Conservation (phyloP, 169 alveolate species). For the Fabrea salina region DNA sequence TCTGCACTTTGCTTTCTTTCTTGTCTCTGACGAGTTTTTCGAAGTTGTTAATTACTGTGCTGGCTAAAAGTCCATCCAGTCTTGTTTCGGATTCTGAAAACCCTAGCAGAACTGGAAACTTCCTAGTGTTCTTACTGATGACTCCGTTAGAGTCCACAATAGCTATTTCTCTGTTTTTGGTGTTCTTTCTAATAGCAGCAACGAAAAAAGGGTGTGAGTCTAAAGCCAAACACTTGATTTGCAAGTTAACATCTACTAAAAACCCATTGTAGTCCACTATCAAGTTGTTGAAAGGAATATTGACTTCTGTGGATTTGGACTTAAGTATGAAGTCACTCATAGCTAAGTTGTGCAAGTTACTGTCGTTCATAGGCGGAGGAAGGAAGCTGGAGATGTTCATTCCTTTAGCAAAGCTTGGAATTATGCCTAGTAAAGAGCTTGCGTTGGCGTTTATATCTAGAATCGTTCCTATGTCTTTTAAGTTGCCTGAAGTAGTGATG, state of each 20-base stretch:
- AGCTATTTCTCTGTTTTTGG: neutral
- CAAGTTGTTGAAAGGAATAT: neutral
- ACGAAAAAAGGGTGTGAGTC: neutral
- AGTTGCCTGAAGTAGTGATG: neutral
- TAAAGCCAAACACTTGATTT: conserved; percentile 1
- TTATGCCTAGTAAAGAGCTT: neutral
- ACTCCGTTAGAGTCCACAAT: neutral
- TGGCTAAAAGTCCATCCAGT: neutral
- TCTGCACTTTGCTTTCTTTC: no score
- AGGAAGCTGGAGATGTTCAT: neutral
- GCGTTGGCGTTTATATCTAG: neutral
- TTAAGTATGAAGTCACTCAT: neutral
- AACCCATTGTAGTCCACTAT: neutral
- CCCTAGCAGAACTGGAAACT: neutral
- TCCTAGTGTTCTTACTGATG: neutral
- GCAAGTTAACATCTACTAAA: conserved; percentile 10
- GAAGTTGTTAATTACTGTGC: neutral
- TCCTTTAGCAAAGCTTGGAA: neutral
- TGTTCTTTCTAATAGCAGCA: conserved; percentile 14
- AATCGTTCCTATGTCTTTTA: neutral
- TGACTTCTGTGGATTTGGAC: neutral
- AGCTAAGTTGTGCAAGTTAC: neutral
- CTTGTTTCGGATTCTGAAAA: neutral
- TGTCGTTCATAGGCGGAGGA: conserved; percentile 17
- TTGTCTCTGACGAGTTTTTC: no score